Conservation (phyloP, 306 rosid species). For the Astragalus glycyphyllos region DNA sequence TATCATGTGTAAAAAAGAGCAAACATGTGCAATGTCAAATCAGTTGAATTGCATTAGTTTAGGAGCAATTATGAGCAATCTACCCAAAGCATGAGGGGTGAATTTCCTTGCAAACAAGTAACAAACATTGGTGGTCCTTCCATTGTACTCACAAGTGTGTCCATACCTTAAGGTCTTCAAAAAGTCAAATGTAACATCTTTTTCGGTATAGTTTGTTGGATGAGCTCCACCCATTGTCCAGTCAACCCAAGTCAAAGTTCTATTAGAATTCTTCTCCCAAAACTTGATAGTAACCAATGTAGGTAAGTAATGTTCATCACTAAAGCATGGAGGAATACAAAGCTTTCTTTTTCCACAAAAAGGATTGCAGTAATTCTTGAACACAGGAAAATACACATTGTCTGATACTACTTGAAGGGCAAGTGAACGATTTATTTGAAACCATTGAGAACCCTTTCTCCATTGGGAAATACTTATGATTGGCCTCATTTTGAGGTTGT, state of each 20-base stretch:
- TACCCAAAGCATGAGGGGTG: slow-evolving; percentile 61
- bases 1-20: slow-evolving; percentile 15
- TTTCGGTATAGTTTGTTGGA: slow-evolving; percentile 55
- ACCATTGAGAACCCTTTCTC: slow-evolving; percentile 97
- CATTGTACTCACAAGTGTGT: slow-evolving; percentile 61
- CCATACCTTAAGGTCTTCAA: slow-evolving; percentile 63
- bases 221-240: slow-evolving; percentile 85
- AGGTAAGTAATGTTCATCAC: slow-evolving; percentile 87
- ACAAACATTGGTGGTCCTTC: slow-evolving; percentile 53
- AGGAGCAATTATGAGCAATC: slow-evolving; percentile 68
- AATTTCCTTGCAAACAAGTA: slow-evolving; percentile 88
- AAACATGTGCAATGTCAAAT: slow-evolving; percentile 3
- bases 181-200: slow-evolving; percentile 52
- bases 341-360: too few relatives aligned
- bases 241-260: slow-evolving; percentile 88
- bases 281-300: slow-evolving; percentile 56
- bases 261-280: slow-evolving; percentile 60
- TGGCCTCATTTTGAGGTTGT: slow-evolving; percentile 60
- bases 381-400: slow-evolving; percentile 51
- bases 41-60: slow-evolving; percentile 70
- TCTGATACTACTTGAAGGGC: slow-evolving; percentile 65
- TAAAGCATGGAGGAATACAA: slow-evolving; percentile 47
- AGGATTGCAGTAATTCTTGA: slow-evolving; percentile 45
- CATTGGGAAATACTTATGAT: slow-evolving; percentile 53
- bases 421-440: slow-evolving; percentile 62